Conservation (phyloP, 371 early-diverging fungal genomes). For the Parasitella parasitica region DNA sequence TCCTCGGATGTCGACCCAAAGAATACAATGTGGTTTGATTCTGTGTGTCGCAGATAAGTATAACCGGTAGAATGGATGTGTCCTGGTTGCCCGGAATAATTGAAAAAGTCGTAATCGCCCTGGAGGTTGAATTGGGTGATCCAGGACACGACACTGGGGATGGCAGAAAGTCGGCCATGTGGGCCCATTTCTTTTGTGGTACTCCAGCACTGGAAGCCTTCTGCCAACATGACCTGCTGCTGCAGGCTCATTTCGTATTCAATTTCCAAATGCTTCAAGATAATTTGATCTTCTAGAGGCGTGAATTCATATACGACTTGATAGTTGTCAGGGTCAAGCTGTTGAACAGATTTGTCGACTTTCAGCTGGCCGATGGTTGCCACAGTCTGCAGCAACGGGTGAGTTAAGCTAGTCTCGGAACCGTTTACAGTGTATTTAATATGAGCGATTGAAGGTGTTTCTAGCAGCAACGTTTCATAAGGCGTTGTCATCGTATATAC, state of each 20-base stretch:
- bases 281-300: not conserved
- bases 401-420: not conserved
- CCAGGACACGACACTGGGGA: conserved; percentile 37
- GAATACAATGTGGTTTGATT: conserved; percentile 31
- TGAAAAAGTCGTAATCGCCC: conserved; percentile 57
- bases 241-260: conserved; percentile 24
- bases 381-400: not conserved
- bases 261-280: conserved; percentile 15
- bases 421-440: not conserved
- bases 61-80: conserved; percentile 55
- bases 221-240: conserved; percentile 45
- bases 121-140: conserved; percentile 44
- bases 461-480: not conserved
- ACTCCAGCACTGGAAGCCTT: conserved; percentile 63
- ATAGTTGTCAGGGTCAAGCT: not conserved
- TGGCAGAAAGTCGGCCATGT: conserved; percentile 26
- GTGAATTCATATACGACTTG: not conserved
- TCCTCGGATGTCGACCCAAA: conserved; percentile 55
- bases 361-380: not conserved
- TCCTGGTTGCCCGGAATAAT: conserved; percentile 49
- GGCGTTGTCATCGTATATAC: conserved; percentile 1
- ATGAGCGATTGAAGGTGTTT: not conserved
- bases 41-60: conserved; percentile 51
- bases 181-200: conserved; percentile 36
- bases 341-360: not conserved